Conservation (phyloP, 1,284 basidiomycete genomes). For the Sphaerobolus stellatus region DNA sequence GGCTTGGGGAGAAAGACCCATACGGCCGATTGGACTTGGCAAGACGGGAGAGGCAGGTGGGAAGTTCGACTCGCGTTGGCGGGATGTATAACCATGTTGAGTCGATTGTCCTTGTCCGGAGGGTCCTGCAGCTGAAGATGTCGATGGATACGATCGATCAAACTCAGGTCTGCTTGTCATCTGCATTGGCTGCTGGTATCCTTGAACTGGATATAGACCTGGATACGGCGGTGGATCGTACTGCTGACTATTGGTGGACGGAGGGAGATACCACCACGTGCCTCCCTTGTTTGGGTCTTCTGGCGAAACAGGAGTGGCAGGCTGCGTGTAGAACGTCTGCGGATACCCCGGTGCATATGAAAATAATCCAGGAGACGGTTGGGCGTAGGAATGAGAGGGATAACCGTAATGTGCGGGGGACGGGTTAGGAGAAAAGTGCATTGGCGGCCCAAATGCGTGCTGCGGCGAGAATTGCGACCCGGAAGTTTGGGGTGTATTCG, state of each 20-base stretch:
- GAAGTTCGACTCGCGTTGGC: background rate
- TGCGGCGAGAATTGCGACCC: constrained; percentile 13
- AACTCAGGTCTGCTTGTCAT: constrained; percentile 15
- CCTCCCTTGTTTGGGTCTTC: constrained; percentile 35
- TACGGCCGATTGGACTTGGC: background rate
- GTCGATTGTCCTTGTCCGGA: background rate
- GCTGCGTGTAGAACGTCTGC: constrained; percentile 31
- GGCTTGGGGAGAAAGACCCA: background rate
- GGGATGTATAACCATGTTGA: background rate
- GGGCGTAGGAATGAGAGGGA: constrained; percentile 42
- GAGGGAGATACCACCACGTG: constrained; percentile 58
- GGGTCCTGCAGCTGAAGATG: background rate
- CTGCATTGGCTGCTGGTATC: constrained; percentile 8
- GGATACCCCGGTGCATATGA: constrained; percentile 38
- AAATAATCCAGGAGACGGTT: constrained; percentile 32
- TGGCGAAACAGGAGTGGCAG: constrained; percentile 25
- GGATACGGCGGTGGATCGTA: constrained; percentile 42
- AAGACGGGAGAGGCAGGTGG: background rate
- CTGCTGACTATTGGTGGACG: constrained; percentile 25
- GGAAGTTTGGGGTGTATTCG: constrained; percentile 10
- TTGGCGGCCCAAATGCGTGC: constrained; percentile 34
- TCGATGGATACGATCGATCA: constrained; percentile 22
- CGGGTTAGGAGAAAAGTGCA: constrained; percentile 38
- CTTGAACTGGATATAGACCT: constrained; percentile 34
- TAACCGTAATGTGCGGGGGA: constrained; percentile 38